phyloP scores from a whole-genome alignment of 2,329 filamentous ascomycete species.

The Colletotrichum somersetense region DNA sequence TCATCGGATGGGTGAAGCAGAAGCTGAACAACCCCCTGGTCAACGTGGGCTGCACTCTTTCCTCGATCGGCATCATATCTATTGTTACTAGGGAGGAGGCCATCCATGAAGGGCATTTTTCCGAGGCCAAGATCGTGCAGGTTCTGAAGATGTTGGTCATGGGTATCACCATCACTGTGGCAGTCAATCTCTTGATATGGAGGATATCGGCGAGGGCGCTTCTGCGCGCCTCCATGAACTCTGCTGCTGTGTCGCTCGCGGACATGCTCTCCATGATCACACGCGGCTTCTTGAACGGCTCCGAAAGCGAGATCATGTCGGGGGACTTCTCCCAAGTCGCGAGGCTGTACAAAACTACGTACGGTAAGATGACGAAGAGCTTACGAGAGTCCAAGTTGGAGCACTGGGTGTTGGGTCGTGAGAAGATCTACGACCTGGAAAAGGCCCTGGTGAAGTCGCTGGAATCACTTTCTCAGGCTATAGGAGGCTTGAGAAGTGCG shows the following conservation, averaged over 20 bases:
- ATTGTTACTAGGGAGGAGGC: constrained; percentile 92
- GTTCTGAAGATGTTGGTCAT: constrained; percentile 87
- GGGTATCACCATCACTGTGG: constrained; percentile 78
- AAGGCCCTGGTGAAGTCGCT: constrained; percentile 85
- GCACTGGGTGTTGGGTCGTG: constrained; percentile 84
- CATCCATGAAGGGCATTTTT: constrained; percentile 85
- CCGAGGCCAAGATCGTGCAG: constrained; percentile 83
- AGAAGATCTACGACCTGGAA: constrained; percentile 83
- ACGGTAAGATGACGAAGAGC: constrained; percentile 79
- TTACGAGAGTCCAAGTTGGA: constrained; percentile 90
- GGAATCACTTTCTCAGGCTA: constrained; percentile 86
- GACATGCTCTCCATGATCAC: constrained; percentile 87
- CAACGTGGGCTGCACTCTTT: constrained; percentile 86
- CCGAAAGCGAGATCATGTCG: constrained; percentile 80
- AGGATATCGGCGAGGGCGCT: constrained; percentile 81
- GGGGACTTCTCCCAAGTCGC: constrained; percentile 73
- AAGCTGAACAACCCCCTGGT: constrained; percentile 82
- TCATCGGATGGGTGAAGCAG: constrained; percentile 90
- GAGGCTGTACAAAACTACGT: constrained; percentile 74
- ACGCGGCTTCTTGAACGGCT: constrained; percentile 84
- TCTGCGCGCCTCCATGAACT: constrained; percentile 79
- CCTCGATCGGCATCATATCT: constrained; percentile 89
- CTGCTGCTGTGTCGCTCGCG: constrained; percentile 79
- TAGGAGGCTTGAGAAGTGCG: constrained; percentile 90
- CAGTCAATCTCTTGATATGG: constrained; percentile 82